Evolutionary conservation across 306 rosid species (phyloP), one percentile per base, ranked within the genome.

Genomic region (Glycine soja): DNA sequence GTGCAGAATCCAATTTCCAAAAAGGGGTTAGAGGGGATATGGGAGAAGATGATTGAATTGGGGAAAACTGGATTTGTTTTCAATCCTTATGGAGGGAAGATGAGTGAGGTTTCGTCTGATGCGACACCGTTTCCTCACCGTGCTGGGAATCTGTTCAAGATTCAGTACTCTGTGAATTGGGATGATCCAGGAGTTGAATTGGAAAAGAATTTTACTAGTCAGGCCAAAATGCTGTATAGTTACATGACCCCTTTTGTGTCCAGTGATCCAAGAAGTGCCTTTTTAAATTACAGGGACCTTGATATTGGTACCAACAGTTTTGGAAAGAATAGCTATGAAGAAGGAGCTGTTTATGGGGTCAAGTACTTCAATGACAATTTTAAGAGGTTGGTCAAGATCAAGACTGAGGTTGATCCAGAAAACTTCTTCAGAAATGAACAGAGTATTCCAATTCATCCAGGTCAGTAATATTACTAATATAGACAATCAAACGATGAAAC

Each of bases 171-270:
- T 0, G 90, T 78, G 75, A 84, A 50, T 47, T 87, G 90, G 90
- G 38, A 78, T 0, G 78, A 87, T 9, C 73, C 84, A 0, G 84
- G 82, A 54, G 52, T 15, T 78, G 86, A 7, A 18, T 32, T 11
- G 9, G 86, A 78, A 2, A 78, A 54, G 36, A 87, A 74, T 32
- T 84, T 52, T 14, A 43, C 58, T 15, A 58, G 34, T 40, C 86
- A 78, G 57, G 50, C 70, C 12, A 69, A 45, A 78, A 65, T 24
- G 69, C 24, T 87, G 0, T 69, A 84, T 67, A 57, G 81, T 78
- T 87, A 74, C 69, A 87, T 84, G 90, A 84, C 90, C 5, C 84
- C 90, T 7, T 87, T 84, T 77, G 87, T 87, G 32, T 87, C 90
- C 10, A 87, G 45, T 65, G 84, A 38, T 77, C 90, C 90, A 15